These are phyloP conservation scores for Pugionium cornutum DNA, from an alignment of 345 rosid species.

Conservation along the genomic window DNA sequence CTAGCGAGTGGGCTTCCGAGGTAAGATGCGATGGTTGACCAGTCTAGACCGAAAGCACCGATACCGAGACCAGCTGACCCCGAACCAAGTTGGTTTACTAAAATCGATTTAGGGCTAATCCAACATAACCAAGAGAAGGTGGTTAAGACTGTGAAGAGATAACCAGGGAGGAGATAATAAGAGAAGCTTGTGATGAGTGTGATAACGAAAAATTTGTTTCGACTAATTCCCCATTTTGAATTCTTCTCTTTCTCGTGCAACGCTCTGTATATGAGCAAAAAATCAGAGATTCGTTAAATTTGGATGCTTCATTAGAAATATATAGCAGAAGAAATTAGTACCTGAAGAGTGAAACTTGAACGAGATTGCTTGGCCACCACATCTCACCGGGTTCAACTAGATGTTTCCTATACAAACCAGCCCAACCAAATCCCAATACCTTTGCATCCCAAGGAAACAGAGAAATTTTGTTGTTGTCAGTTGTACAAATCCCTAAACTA, in stretches of 20 bases:
- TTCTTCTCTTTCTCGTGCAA: slow-evolving; percentile 66
- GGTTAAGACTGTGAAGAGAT: slow-evolving; percentile 52
- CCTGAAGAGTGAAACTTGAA: slow-evolving; percentile 80
- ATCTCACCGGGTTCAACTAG: slow-evolving; percentile 79
- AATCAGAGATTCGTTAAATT: background rate
- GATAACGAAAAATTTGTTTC: slow-evolving; percentile 65
- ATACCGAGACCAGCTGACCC: slow-evolving; percentile 71
- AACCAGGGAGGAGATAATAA: slow-evolving; percentile 66
- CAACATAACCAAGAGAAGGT: slow-evolving; percentile 82
- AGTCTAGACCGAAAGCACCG: slow-evolving; percentile 67
- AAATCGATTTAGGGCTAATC: slow-evolving; percentile 65
- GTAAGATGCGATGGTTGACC: slow-evolving; percentile 71
- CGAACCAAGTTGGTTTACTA: slow-evolving; percentile 72
- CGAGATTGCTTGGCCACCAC: slow-evolving; percentile 83
- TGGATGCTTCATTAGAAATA: background rate
- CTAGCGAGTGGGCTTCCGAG: slow-evolving; percentile 84
- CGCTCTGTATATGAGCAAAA: slow-evolving; percentile 49
- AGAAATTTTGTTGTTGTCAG: background rate
- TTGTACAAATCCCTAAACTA: slow-evolving; percentile 1
- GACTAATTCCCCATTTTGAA: slow-evolving; percentile 46
- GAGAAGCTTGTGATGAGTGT: slow-evolving; percentile 60
- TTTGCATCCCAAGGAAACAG: slow-evolving; percentile 49
- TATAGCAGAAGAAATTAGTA: slow-evolving; percentile 25
- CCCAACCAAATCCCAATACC: slow-evolving; percentile 89
- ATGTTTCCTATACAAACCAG: slow-evolving; percentile 68